phyloP scores from a whole-genome alignment of 352 stramenopile genomes.

The Globisporangium lucens region DNA sequence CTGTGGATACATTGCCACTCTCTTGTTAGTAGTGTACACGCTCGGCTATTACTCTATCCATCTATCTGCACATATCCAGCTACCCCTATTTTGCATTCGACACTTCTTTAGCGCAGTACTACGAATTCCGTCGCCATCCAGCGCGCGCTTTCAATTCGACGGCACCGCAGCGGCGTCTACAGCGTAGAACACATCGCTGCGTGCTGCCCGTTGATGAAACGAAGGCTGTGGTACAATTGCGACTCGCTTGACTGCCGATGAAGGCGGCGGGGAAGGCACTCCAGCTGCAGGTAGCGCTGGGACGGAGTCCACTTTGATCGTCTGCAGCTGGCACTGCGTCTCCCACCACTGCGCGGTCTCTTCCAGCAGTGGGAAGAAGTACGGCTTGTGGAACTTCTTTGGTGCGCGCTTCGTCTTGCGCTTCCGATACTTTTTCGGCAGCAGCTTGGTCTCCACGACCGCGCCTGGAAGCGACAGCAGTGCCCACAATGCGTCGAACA shows the following conservation, averaged over 20 bases:
- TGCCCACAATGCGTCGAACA: not conserved
- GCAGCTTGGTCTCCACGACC: constrained; percentile 8
- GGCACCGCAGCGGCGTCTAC: not conserved
- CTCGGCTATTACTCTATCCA: not conserved
- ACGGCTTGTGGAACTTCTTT: constrained; percentile 52
- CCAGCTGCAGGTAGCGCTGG: not conserved
- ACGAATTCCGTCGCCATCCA: not conserved
- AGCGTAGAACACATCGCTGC: not conserved
- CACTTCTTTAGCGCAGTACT: not conserved
- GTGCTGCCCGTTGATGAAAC: not conserved
- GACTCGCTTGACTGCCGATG: not conserved
- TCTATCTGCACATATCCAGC: not conserved
- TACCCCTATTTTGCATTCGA: too few relatives aligned
- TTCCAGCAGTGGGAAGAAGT: constrained; percentile 61
- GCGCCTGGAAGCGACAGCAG: constrained; percentile 7
- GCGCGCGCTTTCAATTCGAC: not conserved
- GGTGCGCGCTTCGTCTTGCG: constrained; percentile 4
- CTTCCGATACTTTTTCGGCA: not conserved
- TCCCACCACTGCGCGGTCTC: constrained; percentile 60
- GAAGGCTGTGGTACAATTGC: not conserved
- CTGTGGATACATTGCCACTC: not conserved
- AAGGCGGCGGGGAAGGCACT: not conserved
- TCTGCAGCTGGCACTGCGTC: constrained; percentile 13
- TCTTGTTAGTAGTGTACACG: not conserved
- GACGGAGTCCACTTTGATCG: constrained; percentile 9